Conservation (phyloP, 2,329 filamentous ascomycete genomes). For the Orbilia quercus region DNA sequence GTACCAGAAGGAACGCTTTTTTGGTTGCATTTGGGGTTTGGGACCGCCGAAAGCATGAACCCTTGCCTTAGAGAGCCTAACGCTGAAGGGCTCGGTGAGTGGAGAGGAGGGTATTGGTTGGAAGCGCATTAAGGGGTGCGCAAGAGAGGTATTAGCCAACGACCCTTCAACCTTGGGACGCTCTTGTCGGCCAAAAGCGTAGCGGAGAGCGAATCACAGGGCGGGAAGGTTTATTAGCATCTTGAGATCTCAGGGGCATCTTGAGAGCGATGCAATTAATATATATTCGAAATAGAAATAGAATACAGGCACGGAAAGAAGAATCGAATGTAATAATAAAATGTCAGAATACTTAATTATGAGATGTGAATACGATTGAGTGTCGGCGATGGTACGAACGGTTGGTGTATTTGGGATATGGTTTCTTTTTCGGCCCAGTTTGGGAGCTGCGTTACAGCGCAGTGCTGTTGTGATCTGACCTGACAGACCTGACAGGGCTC, state of each 20-base stretch:
- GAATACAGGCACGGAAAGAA: background rate
- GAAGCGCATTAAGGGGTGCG: constrained; percentile 46
- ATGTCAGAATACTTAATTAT: no score
- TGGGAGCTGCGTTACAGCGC: constrained; percentile 41
- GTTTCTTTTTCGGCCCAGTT: constrained; percentile 27
- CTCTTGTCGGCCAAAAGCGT: constrained; percentile 49
- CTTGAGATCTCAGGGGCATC: constrained; percentile 11
- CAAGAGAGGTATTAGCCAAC: constrained; percentile 22
- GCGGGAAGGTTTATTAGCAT: background rate
- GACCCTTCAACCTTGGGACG: constrained; percentile 8
- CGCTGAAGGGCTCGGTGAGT: constrained; percentile 26
- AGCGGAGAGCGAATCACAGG: constrained; percentile 26
- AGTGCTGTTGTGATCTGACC: no score
- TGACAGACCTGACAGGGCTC: constrained; percentile 15
- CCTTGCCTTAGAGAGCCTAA: constrained; percentile 8
- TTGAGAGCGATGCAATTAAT: background rate
- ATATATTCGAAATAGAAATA: background rate
- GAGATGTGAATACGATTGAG: no score
- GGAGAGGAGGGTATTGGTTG: constrained; percentile 22
- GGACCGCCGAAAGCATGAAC: constrained; percentile 12
- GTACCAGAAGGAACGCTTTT: background rate
- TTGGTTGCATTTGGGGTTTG: constrained; percentile 22
- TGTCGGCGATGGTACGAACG: no score
- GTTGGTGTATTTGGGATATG: background rate
- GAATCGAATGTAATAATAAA: no score